Base-by-base conservation (phyloP, 345 rosid species). In the Populus nigra region DNA sequence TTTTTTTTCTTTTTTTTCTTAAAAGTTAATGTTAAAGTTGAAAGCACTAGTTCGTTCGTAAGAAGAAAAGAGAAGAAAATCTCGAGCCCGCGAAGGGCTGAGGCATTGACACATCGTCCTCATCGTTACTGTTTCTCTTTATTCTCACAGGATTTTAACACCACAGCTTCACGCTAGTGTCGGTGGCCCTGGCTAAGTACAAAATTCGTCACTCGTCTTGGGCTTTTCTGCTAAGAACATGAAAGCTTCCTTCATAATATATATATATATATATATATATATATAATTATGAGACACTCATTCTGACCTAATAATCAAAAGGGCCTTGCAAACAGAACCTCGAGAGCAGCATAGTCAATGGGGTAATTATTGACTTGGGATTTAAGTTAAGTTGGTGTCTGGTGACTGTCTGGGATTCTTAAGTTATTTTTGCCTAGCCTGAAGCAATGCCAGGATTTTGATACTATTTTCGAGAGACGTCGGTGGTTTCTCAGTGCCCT, bases 301-400 rank as follows among this genome's bases (percentile, higher is more conserved):
- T 62, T 12, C 63, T 63, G 65, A 50, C 53, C 25, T 35, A 12
- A 65, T 22, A 16, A 13, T 17, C 31, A 47, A 36, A 20, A 15
- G 50, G 53, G 65, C 27, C 12, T 16, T 31, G 43, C 75, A n/a
- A 10, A 47, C 3, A 47, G 16, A 47, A 7, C 82, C 57, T 68
- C 73, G 29, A n/a, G 47, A 74, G 13, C 35, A 36, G 66, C 50
- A 47, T 43, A 38, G 10, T 29, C 33, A 23, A 71, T 59, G 65
- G 50, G 16, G 80, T 23, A 10, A 63, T 78, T 50, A 49, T 73
- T 67, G 77, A 55, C 73, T 27, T 73, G 29, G 33, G 23, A 43
- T 31, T 73, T 38, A 67, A 57, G 81, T 53, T 29, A 41, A 69
- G 27, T 7, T 13, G 41, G 29, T 38, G 65, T 29, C 36, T n/a